Base-by-base conservation (phyloP, 305 asterid species). In the Fraxinus platypoda region DNA sequence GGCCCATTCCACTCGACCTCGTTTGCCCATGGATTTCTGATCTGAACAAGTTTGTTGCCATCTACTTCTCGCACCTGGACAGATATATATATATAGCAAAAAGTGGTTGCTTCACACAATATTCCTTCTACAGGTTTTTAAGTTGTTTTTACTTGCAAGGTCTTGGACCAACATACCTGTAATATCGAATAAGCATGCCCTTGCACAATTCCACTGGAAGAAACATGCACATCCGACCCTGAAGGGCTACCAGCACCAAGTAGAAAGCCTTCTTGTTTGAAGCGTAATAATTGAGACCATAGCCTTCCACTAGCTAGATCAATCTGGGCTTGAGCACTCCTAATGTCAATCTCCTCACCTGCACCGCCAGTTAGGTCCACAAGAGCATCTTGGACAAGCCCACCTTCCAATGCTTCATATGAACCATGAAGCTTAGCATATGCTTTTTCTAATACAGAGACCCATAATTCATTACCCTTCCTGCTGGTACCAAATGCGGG, bases 331-430 rank as follows among this genome's bases (percentile, higher is more conserved):
- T 93, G 95, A 19, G 99, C 87, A 88, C 98, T 92, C 91, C 98
- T 97, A 98, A 97, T 97, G 89, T 95, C 99, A 66, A 97, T 97
- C 86, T 95, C 98, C 88, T 97, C 98, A 59, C 98, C 99, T 43
- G 99, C 99, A 80, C 99, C 99, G 30, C 99, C 98, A 8, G 98
- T 95, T 46, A 97, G 98, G 88, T 97, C 99, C 79, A 97, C 99
- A 21, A 97, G 97, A 84, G 99, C 98, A 85, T 97, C 99, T 88
- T 97, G 99, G 78, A 97, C 98, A 13, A 97, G 98, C 83, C 98
- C 99, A 52, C 99, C 99, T 94, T 97, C 99, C 81, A 97, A 90
- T 59, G 98, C 99, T 91, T 97, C 99, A 21, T 91, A 97, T 13
- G 99, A 97, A 52, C 99, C 98, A 43, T 97, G 99, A 88, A 97